Evolutionary conservation across 2,329 filamentous ascomycete genomes (phyloP).

Genomic region (Trichoderma lentiforme): DNA sequence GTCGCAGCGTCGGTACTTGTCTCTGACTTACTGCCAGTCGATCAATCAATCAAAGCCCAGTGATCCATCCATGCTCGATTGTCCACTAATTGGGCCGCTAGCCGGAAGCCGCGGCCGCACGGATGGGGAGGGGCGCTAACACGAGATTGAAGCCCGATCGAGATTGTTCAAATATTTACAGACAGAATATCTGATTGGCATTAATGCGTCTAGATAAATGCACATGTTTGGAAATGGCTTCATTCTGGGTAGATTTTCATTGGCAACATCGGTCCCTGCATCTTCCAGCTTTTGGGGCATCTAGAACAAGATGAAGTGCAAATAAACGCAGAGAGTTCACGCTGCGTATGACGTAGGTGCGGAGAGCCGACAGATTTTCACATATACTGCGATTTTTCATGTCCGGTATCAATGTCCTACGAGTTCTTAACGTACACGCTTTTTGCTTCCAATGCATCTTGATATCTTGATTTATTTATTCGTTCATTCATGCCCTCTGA

Average conservation of each 20-base stretch:
- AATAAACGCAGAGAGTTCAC: not conserved
- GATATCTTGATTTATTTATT: not conserved
- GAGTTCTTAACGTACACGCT: not conserved
- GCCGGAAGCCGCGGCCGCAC: constrained; percentile 1
- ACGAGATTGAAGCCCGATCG: not conserved
- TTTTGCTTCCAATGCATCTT: not conserved
- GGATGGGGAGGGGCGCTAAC: constrained; percentile 5
- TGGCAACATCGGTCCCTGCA: not conserved
- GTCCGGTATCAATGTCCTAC: not conserved
- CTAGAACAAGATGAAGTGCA: not conserved
- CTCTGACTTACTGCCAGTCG: not conserved
- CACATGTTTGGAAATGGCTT: not conserved
- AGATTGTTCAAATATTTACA: not conserved
- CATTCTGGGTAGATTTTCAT: not conserved
- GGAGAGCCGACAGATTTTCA: not conserved
- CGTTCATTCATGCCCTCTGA: not conserved
- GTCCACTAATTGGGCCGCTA: constrained; percentile 6
- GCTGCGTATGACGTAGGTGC: not conserved
- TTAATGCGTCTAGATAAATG: not conserved
- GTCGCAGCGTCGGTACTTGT: constrained; percentile 5
- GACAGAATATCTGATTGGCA: not conserved
- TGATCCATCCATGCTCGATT: not conserved
- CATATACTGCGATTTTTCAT: not conserved
- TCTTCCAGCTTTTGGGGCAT: not conserved
- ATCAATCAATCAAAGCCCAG: not conserved